phyloP scores from a whole-genome alignment of 495 filamentous ascomycete species.

The Trichoderma parareesei region DNA sequence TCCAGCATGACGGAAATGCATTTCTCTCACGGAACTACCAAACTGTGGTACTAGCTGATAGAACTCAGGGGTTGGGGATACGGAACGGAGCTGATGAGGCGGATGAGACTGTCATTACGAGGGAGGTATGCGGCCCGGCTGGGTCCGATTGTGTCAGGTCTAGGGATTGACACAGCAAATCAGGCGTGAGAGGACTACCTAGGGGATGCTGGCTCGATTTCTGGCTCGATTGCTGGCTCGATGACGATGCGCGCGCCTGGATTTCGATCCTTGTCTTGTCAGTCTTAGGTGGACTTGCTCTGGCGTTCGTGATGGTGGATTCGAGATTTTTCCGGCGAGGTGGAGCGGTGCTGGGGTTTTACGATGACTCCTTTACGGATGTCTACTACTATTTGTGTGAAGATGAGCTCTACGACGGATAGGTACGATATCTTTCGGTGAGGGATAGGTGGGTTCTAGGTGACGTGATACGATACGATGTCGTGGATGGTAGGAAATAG shows the following conservation, averaged over 20 bases:
- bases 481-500: background rate
- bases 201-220: background rate
- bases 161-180: background rate
- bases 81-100: background rate
- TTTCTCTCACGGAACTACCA: background rate
- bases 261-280: background rate
- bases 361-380: background rate
- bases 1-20: background rate
- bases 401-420: no score
- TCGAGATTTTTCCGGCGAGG: background rate
- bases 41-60: no score
- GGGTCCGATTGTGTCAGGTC: no score
- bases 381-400: no score
- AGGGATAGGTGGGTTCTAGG: no score
- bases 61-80: background rate
- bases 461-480: background rate
- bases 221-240: no score
- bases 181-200: background rate
- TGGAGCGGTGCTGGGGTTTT: background rate
- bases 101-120: background rate
- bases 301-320: slow-evolving; percentile 4
- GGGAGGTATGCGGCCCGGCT: background rate
- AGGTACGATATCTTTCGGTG: no score
- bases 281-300: background rate
- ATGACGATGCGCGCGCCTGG: background rate